Evolutionary conservation across 2,329 filamentous ascomycete genomes (phyloP), one percentile per base, ranked within the genome.

Genomic region (Nakataea oryzae): DNA sequence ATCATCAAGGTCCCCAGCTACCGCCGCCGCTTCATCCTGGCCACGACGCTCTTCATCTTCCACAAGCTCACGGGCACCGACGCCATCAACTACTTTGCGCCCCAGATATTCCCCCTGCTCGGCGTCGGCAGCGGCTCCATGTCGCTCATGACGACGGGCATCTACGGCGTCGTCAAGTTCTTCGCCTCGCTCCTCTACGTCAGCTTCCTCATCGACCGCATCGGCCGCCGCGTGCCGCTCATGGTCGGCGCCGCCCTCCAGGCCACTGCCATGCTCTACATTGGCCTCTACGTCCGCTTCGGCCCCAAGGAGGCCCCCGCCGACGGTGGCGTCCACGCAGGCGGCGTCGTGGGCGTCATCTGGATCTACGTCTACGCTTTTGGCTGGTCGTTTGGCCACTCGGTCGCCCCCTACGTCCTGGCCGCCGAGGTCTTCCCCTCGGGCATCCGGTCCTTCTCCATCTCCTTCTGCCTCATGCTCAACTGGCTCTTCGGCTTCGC

Each of bases 31-130:
- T 66, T 70, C 47, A 66, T 68, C 61, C 64, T 71, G 3, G 66
- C 69, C n/a, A 65, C 65, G 12, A 61, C 65, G 56, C 67, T 70
- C 14, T 68, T 71, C 62, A 55, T 77, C 1, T 76, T 76, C 62
- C 74, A 77, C 65, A 76, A 77, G 47, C 72, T 76, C 28, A 77
- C 74, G 2, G 74, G 75, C 0, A 76, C 73, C 1, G 73, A 76
- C 64, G 70, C 69, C 7, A 60, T 77, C 24, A 76, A 76, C 66
- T 77, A 77, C 63, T 77, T 73, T 50, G 72, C 74, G 0, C 73
- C 74, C 1, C 70, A 74, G 60, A 75, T 76, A 14, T 76, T 77
- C 57, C 68, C 68, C 8, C 70, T 75, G 68, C 74, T 77, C 27
- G 74, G 75, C 41, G 76, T 74, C 0, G 65, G 65, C 3, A 63